phyloP scores from a whole-genome alignment of 352 stramenopile genomes.

The Phytophthora nicotianae region DNA sequence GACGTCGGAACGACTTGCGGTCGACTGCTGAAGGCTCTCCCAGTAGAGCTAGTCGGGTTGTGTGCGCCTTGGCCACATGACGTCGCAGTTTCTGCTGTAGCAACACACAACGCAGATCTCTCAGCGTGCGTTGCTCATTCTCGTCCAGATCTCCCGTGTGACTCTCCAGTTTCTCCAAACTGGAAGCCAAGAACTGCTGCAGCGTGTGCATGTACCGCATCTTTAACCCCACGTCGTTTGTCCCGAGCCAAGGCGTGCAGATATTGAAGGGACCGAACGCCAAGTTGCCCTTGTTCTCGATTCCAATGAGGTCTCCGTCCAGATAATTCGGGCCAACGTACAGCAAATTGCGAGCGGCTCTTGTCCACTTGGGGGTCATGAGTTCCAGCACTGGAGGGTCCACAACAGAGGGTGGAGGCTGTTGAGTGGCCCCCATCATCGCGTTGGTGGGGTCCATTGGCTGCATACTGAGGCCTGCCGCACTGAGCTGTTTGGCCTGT shows the following conservation, averaged over 20 bases:
- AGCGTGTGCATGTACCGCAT: conserved; percentile 74
- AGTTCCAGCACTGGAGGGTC: conserved; percentile 34
- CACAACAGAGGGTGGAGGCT: not conserved
- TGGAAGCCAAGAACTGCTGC: conserved; percentile 71
- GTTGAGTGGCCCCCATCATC: not conserved
- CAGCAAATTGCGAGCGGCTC: conserved; percentile 50
- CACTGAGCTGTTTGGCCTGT: conserved; percentile 31
- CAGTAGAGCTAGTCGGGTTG: conserved; percentile 63
- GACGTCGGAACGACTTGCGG: conserved; percentile 76
- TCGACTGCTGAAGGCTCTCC: conserved; percentile 72
- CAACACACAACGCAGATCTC: conserved; percentile 69
- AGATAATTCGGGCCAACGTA: conserved; percentile 70
- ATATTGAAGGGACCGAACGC: conserved; percentile 70
- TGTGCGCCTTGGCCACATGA: conserved; percentile 66
- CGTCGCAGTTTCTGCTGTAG: conserved; percentile 76
- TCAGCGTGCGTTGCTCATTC: conserved; percentile 53
- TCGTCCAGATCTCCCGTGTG: conserved; percentile 41
- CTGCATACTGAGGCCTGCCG: not conserved
- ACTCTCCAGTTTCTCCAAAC: conserved; percentile 63
- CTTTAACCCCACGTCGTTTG: conserved; percentile 79
- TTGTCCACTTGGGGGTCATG: conserved; percentile 70
- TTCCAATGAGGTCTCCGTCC: conserved; percentile 67
- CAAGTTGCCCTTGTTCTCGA: conserved; percentile 53
- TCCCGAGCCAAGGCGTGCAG: conserved; percentile 60
- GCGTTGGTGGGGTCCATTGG: conserved; percentile 4